Percentiles rank a stretch among this genome's conserved stretches.
Conservation (phyloP, 2,329 filamentous ascomycete species). For the Cladosporium sphaerospermum region DNA sequence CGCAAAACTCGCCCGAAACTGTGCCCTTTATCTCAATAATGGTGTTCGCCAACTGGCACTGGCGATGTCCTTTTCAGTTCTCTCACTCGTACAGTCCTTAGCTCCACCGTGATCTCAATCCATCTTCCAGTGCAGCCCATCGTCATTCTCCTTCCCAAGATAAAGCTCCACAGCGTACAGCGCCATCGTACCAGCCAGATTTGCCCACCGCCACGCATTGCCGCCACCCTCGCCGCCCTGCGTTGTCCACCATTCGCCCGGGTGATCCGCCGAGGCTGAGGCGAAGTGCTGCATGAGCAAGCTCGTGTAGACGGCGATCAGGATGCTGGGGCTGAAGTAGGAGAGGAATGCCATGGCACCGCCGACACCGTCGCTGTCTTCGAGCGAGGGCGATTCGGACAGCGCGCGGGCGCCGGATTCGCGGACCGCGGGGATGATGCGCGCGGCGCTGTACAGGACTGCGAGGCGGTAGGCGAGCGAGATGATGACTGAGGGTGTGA, state of each 20-base stretch:
- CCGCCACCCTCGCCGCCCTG: slow-evolving; percentile 76
- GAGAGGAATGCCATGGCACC: slow-evolving; percentile 76
- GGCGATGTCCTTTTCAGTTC: neutral
- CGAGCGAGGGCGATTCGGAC: slow-evolving; percentile 75
- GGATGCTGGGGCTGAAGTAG: slow-evolving; percentile 90
- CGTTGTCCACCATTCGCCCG: slow-evolving; percentile 72
- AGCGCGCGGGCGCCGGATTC: slow-evolving; percentile 78
- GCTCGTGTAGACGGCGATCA: slow-evolving; percentile 95
- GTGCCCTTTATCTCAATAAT: no score
- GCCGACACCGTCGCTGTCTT: slow-evolving; percentile 77
- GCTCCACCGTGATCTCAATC: slow-evolving; percentile 53
- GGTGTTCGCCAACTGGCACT: no score
- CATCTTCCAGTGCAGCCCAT: slow-evolving; percentile 85
- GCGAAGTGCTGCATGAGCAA: slow-evolving; percentile 93
- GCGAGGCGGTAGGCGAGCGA: slow-evolving; percentile 89
- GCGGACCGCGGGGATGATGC: slow-evolving; percentile 89
- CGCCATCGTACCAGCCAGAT: slow-evolving; percentile 80
- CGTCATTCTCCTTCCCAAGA: slow-evolving; percentile 74
- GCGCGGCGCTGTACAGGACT: slow-evolving; percentile 89
- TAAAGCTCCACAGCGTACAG: slow-evolving; percentile 88
- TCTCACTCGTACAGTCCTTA: neutral
- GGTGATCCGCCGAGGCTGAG: slow-evolving; percentile 53
- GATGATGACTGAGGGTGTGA: slow-evolving; percentile 92
- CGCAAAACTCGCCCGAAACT: no score
- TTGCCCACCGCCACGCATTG: slow-evolving; percentile 90